Evolutionary conservation across 176 grass and related monocot species (phyloP).

Genomic region (Ampelocalamus luodianensis): DNA sequence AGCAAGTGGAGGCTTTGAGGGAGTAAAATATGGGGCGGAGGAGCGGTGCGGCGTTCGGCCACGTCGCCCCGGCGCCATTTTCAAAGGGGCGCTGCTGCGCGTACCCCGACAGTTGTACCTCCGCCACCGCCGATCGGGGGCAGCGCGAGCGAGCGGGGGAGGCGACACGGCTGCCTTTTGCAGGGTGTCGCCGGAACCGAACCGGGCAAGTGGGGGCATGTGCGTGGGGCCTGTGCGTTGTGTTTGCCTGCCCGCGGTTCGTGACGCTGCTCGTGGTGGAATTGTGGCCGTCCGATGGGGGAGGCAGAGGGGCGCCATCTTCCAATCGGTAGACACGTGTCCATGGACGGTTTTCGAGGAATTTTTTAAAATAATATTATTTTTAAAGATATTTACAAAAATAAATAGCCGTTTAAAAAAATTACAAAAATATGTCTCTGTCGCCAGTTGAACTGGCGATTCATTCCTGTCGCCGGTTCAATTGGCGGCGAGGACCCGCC

Average conservation of each 20-base stretch:
- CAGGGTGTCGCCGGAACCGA: conserved; percentile 39
- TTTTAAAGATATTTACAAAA: too few species aligned
- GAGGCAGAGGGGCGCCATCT: not conserved
- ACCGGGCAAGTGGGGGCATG: conserved; percentile 34
- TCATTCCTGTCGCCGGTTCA: too few species aligned
- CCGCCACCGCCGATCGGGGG: conserved; percentile 38
- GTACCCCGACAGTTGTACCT: conserved; percentile 51
- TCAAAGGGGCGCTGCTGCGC: conserved; percentile 42
- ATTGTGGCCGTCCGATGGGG: conserved; percentile 6
- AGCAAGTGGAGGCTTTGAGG: conserved; percentile 28
- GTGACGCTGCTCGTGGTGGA: too few species aligned
- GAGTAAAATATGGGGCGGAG: conserved; percentile 51
- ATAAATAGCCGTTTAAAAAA: too few species aligned
- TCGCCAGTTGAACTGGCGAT: too few species aligned
- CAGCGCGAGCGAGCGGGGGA: not conserved
- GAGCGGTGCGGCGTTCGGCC: conserved; percentile 48
- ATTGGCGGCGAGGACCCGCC: too few species aligned
- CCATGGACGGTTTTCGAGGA: too few species aligned
- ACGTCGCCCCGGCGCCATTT: conserved; percentile 56
- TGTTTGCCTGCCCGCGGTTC: not conserved
- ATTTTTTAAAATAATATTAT: too few species aligned
- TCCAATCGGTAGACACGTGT: conserved; percentile 9
- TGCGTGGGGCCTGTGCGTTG: not conserved
- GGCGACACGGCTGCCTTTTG: not conserved
- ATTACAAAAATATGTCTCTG: too few species aligned